Conservation (phyloP, 768 basidiomycete genomes). For the Boletellus sp. region DNA sequence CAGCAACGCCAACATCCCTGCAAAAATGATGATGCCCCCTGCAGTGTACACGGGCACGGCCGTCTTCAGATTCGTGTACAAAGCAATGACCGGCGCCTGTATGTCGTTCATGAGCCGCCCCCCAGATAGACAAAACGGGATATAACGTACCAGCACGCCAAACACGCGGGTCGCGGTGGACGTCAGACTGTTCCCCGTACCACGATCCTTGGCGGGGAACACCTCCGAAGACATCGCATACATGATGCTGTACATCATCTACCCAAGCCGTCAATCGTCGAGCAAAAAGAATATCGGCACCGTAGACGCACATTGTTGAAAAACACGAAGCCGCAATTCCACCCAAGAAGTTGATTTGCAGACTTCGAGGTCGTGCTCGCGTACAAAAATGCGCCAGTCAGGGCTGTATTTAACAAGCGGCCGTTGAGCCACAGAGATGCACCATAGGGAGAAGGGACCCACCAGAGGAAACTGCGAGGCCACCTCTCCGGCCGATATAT, state of each 20-base stretch:
- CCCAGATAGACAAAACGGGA: background rate
- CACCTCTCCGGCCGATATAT: constrained; percentile 61
- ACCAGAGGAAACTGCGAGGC: constrained; percentile 61
- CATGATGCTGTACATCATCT: constrained; percentile 74
- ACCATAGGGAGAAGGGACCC: constrained; percentile 30
- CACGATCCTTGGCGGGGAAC: constrained; percentile 67
- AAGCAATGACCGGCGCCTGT: constrained; percentile 63
- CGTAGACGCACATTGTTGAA: constrained; percentile 46
- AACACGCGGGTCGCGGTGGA: constrained; percentile 60
- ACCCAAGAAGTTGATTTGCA: constrained; percentile 64
- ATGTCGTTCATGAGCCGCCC: background rate
- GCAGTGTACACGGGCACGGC: constrained; percentile 70
- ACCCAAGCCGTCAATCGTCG: background rate
- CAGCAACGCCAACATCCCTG: constrained; percentile 55
- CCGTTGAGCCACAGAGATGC: constrained; percentile 41
- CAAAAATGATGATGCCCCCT: constrained; percentile 57
- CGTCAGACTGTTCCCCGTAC: constrained; percentile 65
- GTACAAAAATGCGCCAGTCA: constrained; percentile 75
- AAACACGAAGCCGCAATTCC: constrained; percentile 74
- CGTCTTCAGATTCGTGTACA: constrained; percentile 60
- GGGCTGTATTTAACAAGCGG: constrained; percentile 47
- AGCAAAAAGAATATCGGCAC: background rate
- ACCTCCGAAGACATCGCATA: constrained; percentile 71
- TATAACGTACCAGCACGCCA: constrained; percentile 55
- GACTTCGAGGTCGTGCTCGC: constrained; percentile 57